Conservation (phyloP, 2,329 filamentous ascomycete genomes). For the Thelonectria blattea region DNA sequence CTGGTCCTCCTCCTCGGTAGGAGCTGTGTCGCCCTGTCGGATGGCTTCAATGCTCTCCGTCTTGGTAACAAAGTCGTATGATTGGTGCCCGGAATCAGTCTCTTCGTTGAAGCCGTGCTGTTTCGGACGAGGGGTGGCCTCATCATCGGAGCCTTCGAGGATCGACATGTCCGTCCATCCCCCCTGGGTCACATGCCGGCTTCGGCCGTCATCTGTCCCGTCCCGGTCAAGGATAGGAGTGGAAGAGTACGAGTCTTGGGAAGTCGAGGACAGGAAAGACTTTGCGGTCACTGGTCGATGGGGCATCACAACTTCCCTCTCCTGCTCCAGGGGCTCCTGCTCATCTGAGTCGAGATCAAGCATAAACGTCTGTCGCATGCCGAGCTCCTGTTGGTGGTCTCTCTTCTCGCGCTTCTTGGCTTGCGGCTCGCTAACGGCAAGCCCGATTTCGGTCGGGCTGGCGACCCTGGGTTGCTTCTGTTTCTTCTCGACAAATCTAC, state of each 20-base stretch:
- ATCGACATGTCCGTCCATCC: slow-evolving; percentile 64
- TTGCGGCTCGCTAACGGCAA: slow-evolving; percentile 36
- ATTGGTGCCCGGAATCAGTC: slow-evolving; percentile 47
- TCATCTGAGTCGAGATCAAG: slow-evolving; percentile 34
- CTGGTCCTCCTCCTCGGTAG: slow-evolving; percentile 44
- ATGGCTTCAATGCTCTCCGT: slow-evolving; percentile 59
- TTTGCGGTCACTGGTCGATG: slow-evolving; percentile 43
- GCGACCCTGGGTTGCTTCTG: slow-evolving; percentile 19
- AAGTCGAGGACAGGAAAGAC: slow-evolving; percentile 65
- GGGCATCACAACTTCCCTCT: slow-evolving; percentile 30
- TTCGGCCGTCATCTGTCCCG: slow-evolving; percentile 56
- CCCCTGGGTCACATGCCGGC: slow-evolving; percentile 48
- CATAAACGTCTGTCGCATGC: slow-evolving; percentile 49
- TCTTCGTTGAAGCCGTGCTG: slow-evolving; percentile 26
- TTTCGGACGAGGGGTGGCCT: slow-evolving; percentile 34
- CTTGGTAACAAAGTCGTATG: slow-evolving; percentile 61
- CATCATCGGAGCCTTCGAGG: slow-evolving; percentile 55
- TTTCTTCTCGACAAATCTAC: slow-evolving; percentile 70
- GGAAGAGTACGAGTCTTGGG: slow-evolving; percentile 77
- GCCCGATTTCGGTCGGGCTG: slow-evolving; percentile 28
- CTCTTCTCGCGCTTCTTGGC: slow-evolving; percentile 48
- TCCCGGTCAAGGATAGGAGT: slow-evolving; percentile 78
- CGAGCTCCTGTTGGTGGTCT: slow-evolving; percentile 53
- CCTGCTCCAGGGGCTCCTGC: slow-evolving; percentile 27
- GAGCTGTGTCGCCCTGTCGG: slow-evolving; percentile 43